Evolutionary conservation across 2,329 filamentous ascomycete species (phyloP), one percentile per base, ranked within the genome.

Genomic region (Dothiorella sarmentorum): DNA sequence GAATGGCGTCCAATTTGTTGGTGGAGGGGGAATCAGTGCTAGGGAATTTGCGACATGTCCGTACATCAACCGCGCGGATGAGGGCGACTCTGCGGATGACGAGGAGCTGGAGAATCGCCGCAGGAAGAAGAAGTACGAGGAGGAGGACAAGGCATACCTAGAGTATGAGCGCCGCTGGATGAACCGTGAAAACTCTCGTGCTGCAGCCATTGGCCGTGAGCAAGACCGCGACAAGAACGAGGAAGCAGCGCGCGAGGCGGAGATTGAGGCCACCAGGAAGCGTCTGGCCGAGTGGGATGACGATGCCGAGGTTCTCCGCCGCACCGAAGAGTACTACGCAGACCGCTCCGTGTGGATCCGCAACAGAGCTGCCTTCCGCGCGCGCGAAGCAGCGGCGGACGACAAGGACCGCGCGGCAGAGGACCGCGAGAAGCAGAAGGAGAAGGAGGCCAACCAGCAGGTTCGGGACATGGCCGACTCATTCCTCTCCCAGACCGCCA

Each of bases 131-230:
- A 85, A 86, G 64, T 82, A 88, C 33, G 80, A 86, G 0, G 91
- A 97, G 20, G 81, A 85, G 0, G 89, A 97, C 47, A 91, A 92
- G 68, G 78, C 85, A 45, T 97, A 90, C 69, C 79, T 89, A 0
- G 92, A 96, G 65, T 88, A 92, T 42, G 91, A 97, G 71, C 85
- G 91, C 27, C 87, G 91, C 62, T 97, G 93, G 93, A 80, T 91
- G 24, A 96, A 95, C 70, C 85, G 92, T 43, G 94, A 99, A 72
- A 85, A 88, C 56, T 89, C 89, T 61, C 84, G 91, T 38, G 88
- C 90, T 13, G 89, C 90, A 4, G 93, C 94, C 0, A 78, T 97
- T 20, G 89, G 96, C 64, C 86, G 94, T 60, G 92, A 97, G 69
- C 86, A 85, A 65, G 88, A 88, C 26, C 86, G 91, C 10, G 90